Evolutionary conservation across 257 asterid genomes (phyloP), one percentile per base, ranked within the genome.

Genomic region (Primulina tabacum): DNA sequence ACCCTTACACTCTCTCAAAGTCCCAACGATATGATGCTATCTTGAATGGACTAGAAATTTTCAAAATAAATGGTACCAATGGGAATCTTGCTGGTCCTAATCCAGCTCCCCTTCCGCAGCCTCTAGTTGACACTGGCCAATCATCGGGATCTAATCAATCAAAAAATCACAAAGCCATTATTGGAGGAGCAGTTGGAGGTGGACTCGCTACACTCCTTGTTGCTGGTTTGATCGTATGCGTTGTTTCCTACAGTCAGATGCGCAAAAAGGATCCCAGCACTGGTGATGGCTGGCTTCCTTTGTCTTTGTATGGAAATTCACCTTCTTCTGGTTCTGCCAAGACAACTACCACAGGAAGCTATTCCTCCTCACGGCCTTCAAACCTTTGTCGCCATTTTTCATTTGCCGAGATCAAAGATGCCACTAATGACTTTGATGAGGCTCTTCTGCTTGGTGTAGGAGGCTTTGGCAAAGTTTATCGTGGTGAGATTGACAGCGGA

Each of bases 371-470:
- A 37, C 65, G 62, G 53, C 78, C 76, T 9, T 58, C 78, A n/a
- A 78, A 73, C 73, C 76, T 74, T n/a, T 74, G 82, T 28, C 82
- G 79, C 65, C 76, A 73, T 61, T 78, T 78, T 47, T 78, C 82
- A 8, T 55, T 78, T 53, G 76, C 73, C 21, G 82, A 78, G 67
- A 74, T 78, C 59, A 71, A 55, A 55, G 73, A 74, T 16, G 82
- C 82, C 67, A 78, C 79, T n/a, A 75, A 71, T 2, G 68, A 66
- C 60, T 78, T 75, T 56, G 82, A 78, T 18, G 72, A 71, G 20
- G 67, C 68, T 47, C 74, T 75, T 16, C 73, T 78, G 62, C 76
- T 78, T 11, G 82, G 79, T 8, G 74, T 74, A 0, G 79, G 82
- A 16, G 82, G 82, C 8, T 78, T 78, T 50, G 82, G 82, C 17